Conservation (phyloP, 176 grass and related monocot species). For the Eragrostis nindensis region DNA sequence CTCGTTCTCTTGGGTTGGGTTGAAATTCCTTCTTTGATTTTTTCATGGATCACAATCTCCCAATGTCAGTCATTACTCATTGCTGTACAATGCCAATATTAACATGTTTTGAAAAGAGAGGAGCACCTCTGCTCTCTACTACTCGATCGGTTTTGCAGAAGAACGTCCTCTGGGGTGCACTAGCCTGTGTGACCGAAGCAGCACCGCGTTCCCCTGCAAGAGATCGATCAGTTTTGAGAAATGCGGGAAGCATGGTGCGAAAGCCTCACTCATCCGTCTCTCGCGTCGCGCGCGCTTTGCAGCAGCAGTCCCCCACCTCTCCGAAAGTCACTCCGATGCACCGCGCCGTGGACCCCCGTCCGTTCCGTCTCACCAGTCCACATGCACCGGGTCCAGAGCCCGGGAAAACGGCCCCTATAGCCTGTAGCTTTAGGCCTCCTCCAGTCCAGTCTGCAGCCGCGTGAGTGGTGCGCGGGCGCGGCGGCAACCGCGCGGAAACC, state of each 20-base stretch:
- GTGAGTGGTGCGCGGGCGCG: not conserved
- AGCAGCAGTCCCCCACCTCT: not conserved
- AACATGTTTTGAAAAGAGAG: too few relatives aligned
- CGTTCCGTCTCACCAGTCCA: not conserved
- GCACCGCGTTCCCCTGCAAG: not conserved
- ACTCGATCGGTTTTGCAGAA: too few relatives aligned
- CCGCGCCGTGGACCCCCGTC: not conserved
- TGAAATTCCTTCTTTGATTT: too few relatives aligned
- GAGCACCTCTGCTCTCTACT: too few relatives aligned
- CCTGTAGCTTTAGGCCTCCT: not conserved
- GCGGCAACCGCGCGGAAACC: constrained; percentile 11
- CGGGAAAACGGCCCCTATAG: not conserved
- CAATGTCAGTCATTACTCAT: too few relatives aligned
- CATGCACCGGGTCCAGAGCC: not conserved
- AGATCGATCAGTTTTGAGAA: constrained; percentile 26
- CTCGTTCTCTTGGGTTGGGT: too few relatives aligned
- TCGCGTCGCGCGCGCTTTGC: too few relatives aligned
- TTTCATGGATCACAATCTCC: too few relatives aligned
- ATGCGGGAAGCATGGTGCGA: constrained; percentile 25
- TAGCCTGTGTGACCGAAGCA: constrained; percentile 1
- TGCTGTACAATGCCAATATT: too few relatives aligned
- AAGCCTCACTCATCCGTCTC: not conserved
- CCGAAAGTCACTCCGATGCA: not conserved
- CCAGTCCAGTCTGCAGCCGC: not conserved
- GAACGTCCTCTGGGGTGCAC: not conserved